phyloP scores from a whole-genome alignment of 345 rosid genomes.

The Camelina sativa region DNA sequence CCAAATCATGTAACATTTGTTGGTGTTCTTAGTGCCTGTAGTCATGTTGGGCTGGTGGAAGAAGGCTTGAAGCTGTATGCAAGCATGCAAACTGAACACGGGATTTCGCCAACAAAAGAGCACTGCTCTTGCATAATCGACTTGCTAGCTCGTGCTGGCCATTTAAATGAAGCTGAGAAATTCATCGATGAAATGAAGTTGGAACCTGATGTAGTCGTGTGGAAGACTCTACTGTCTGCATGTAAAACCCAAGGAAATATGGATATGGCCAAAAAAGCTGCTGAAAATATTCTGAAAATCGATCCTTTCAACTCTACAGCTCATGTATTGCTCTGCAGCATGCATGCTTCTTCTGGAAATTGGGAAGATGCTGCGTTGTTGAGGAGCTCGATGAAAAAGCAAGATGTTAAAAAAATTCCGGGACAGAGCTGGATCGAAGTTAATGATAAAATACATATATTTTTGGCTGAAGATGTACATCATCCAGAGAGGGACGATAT shows the following conservation, averaged over 20 bases:
- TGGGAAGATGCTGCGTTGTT: conserved; percentile 69
- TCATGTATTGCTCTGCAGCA: conserved; percentile 65
- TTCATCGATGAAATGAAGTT: conserved; percentile 59
- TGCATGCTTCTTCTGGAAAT: conserved; percentile 59
- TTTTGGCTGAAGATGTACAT: conserved; percentile 63
- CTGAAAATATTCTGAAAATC: conserved; percentile 62
- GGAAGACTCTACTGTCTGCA: conserved; percentile 77
- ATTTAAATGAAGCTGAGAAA: conserved; percentile 61
- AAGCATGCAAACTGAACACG: conserved; percentile 56
- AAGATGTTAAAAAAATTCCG: conserved; percentile 60
- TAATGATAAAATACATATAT: conserved; percentile 53
- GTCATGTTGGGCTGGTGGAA: conserved; percentile 71
- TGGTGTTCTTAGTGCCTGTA: conserved; percentile 73
- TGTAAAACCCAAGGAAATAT: conserved; percentile 67
- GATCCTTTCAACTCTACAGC: conserved; percentile 71
- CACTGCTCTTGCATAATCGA: conserved; percentile 78
- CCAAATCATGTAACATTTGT: conserved; percentile 69
- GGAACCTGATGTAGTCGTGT: conserved; percentile 63
- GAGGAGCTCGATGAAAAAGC: conserved; percentile 63
- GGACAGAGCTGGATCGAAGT: conserved; percentile 88
- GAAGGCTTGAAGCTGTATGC: conserved; percentile 68
- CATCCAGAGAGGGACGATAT: conserved; percentile 68
- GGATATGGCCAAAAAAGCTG: conserved; percentile 63
- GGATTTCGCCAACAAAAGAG: conserved; percentile 59
- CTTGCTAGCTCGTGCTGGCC: conserved; percentile 81